Evolutionary conservation across 352 stramenopile genomes (phyloP).

Genomic region (Phytopythium cucurbitacearum): DNA sequence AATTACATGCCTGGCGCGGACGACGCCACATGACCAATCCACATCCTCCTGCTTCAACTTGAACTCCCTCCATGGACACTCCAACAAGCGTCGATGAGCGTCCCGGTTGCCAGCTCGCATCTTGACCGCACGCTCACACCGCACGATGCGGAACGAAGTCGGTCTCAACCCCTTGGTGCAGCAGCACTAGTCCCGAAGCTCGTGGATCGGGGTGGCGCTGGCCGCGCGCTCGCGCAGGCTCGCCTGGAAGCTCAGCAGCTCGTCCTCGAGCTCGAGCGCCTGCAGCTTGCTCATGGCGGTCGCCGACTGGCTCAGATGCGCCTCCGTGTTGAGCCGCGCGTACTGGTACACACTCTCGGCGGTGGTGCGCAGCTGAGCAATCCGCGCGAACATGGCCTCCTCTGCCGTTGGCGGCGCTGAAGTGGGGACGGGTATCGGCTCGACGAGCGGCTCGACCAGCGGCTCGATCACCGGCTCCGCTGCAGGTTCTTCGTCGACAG

Average conservation of each 20-base stretch:
- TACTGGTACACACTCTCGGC: conserved; percentile 52
- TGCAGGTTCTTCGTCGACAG: too few relatives aligned
- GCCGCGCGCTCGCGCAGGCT: conserved; percentile 7
- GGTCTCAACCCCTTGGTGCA: too few relatives aligned
- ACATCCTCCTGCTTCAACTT: too few relatives aligned
- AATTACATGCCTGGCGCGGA: too few relatives aligned
- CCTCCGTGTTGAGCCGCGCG: conserved; percentile 26
- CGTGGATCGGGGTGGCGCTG: conserved; percentile 10
- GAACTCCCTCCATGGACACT: too few relatives aligned
- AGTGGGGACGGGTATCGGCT: not conserved
- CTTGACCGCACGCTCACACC: too few relatives aligned
- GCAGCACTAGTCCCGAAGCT: too few relatives aligned
- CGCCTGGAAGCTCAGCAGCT: conserved; percentile 11
- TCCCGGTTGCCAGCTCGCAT: too few relatives aligned
- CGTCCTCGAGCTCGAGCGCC: conserved; percentile 8
- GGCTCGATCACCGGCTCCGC: too few relatives aligned
- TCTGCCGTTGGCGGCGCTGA: conserved; percentile 1
- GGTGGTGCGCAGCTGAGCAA: conserved; percentile 48
- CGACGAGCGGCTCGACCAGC: not conserved
- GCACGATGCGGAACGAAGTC: too few relatives aligned
- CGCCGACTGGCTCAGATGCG: conserved; percentile 14
- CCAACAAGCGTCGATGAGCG: too few relatives aligned
- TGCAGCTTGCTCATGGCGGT: conserved; percentile 12
- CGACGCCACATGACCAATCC: too few relatives aligned
- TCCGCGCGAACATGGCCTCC: conserved; percentile 32